Evolutionary conservation across 2,329 filamentous ascomycete genomes (phyloP), one percentile per base, ranked within the genome.

Genomic region (Ceratocystis cubensis): DNA sequence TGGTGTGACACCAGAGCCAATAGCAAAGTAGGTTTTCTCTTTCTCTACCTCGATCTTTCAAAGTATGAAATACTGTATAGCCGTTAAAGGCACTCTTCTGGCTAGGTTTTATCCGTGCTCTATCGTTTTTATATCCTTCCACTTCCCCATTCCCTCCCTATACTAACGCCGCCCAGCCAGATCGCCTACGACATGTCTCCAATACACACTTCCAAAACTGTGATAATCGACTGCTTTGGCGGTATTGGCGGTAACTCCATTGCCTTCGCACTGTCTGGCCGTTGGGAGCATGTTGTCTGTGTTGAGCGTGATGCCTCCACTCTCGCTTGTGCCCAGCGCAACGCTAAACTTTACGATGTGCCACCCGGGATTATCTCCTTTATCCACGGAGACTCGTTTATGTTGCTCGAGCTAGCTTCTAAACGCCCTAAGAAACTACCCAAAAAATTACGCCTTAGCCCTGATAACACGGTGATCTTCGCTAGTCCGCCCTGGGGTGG

Each of bases 171-270:
- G 6, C 50, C 28, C 69, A 88, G 89, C 68, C 85, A 87, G 76
- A 90, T 96, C 65, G 90, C 92, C 17, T 73, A 80, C 15, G 88
- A 96, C 72, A 80, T 96, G 53, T 79, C 81, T 17, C 77, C 80
- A 67, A 79, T 80, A 57, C 78, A 81, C 28, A 78, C 82, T 30
- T 65, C 72, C 33, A 88, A 86, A 70, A 83, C 79, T 8, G 83
- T 87, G 45, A 78, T 99, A 46, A 84, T 99, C 68, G 94, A 99
- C 75, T 84, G 88, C 59, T 99, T 99, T 76, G 89, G 87, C 33
- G 94, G 94, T 56, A 91, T 89, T 0, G 94, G 95, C 46, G 94
- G 92, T 65, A 99, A 99, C 74, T 84, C 88, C 28, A 97, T 99
- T 71, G 91, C 92, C n/a, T 95, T 99, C 71, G 93, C 94, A 20